These are phyloP conservation scores for Psophocarpus tetragonolobus DNA, from an alignment of 306 rosid genomes.

Conservation along the genomic window DNA sequence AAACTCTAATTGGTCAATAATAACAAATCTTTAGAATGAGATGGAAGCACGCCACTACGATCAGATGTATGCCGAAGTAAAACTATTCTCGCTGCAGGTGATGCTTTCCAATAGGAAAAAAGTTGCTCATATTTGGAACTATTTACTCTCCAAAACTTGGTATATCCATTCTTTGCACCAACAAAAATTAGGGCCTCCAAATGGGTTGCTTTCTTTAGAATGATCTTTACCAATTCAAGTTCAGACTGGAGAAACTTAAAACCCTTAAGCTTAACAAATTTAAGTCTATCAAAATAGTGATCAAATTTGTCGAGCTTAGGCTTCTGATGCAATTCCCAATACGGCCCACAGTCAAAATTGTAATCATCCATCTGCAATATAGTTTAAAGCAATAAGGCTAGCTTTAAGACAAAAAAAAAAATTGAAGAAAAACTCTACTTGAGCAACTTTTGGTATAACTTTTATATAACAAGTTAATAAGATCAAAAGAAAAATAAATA, in stretches of 20 bases:
- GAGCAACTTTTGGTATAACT: too few relatives aligned
- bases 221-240: slow-evolving; percentile 20
- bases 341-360: slow-evolving; percentile 16
- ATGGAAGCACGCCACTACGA: neutral
- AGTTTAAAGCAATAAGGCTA: slow-evolving; percentile 1
- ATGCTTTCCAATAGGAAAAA: slow-evolving; percentile 31
- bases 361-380: slow-evolving; percentile 36
- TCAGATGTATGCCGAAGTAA: neutral
- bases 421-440: neutral
- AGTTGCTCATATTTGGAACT: neutral
- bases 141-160: neutral
- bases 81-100: neutral
- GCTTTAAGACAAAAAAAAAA: neutral
- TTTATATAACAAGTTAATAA: too few relatives aligned
- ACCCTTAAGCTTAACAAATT: slow-evolving; percentile 37
- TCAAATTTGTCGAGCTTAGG: neutral
- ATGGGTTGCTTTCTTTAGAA: slow-evolving; percentile 21
- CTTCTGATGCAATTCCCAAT: slow-evolving; percentile 42
- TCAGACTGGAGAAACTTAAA: slow-evolving; percentile 32
- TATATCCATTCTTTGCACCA: slow-evolving; percentile 4
- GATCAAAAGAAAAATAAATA: too few relatives aligned
- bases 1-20: neutral
- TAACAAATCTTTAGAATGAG: slow-evolving; percentile 21
- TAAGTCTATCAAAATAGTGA: slow-evolving; percentile 5
- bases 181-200: slow-evolving; percentile 37